Conservation (phyloP, 2,329 filamentous ascomycete species). For the Ophiostoma sp. region DNA sequence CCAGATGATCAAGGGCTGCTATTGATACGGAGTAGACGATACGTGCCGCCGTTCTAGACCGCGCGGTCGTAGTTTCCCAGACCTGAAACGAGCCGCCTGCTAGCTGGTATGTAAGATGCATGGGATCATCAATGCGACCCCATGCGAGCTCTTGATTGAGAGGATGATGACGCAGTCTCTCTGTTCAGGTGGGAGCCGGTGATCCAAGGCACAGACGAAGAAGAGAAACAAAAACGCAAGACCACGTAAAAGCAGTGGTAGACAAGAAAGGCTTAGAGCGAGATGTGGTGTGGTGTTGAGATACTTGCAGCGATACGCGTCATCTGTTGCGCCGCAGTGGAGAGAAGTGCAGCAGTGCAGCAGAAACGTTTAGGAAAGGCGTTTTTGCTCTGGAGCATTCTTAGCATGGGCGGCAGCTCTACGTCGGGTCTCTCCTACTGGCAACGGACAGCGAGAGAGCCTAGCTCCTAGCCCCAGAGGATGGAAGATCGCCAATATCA, state of each 20-base stretch:
- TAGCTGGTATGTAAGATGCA: background rate
- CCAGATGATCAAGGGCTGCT: too few relatives aligned
- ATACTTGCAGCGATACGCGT: conserved; percentile 7
- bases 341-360: background rate
- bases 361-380: background rate
- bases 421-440: background rate
- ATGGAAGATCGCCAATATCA: background rate
- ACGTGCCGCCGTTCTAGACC: background rate
- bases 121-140: background rate
- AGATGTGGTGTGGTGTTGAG: conserved; percentile 1
- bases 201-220: background rate
- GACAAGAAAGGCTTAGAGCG: too few relatives aligned
- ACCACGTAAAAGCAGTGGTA: too few relatives aligned
- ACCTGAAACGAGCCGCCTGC: background rate
- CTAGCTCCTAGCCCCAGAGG: background rate
- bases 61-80: background rate
- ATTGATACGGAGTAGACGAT: too few relatives aligned
- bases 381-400: background rate
- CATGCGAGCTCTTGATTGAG: background rate
- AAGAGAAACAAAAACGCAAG: background rate
- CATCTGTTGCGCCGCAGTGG: conserved; percentile 12
- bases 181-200: background rate
- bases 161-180: background rate
- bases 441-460: background rate
- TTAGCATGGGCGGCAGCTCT: background rate